Base-by-base conservation (phyloP, 2,329 filamentous ascomycete species). In the Leptographium flavum region DNA sequence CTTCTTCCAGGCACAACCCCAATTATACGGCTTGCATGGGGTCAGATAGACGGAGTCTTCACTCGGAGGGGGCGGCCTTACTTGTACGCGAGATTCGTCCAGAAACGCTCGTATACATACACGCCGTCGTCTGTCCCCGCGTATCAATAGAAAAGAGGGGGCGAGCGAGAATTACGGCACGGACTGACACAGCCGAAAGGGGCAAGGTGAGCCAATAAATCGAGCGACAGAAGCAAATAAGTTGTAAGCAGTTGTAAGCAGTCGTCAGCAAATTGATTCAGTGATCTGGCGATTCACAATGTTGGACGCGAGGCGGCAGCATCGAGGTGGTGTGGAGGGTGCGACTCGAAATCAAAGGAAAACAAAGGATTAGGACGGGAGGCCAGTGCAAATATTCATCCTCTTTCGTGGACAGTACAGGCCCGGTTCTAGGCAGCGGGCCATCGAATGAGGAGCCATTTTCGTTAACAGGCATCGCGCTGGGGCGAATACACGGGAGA, bases 101-200 rank as follows among this genome's bases (percentile, higher is more conserved):
- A 28, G 27, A 28, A 10, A 27, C 44, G 44, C 47, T 38, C 32
- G 41, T 43, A 5, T 38, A 23, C 39, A 42, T 31, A 17, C n/a
- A 35, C n/a, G 11, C 8, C 8, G 27, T 28, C 27, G 27, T n/a
- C n/a, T n/a, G n/a, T 8, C 27, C 27, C 27, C 13, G 3, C 27
- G 19, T 41, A 28, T 19, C 36, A 30, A 32, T n/a, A 25, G 23
- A 23, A 10, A 17, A 22, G 25, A 22, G 30, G 28, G 17, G 25
- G 30, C 6, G 23, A 39, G 13, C 27, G 8, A 28, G 27, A 11
- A 11, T 11, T 4, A 11, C 27, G 27, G 27, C 27, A 28, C 13
- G 27, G 8, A 11, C 13, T 28, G n/a, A n/a, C 17, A 36, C 33
- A 21, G 33, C 33, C 33, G 14, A 36, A 36, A 21, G 33, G 15